These are phyloP conservation scores for Tetracladium maxilliforme DNA, from an alignment of 2,329 filamentous ascomycete species.

Conservation along the genomic window DNA sequence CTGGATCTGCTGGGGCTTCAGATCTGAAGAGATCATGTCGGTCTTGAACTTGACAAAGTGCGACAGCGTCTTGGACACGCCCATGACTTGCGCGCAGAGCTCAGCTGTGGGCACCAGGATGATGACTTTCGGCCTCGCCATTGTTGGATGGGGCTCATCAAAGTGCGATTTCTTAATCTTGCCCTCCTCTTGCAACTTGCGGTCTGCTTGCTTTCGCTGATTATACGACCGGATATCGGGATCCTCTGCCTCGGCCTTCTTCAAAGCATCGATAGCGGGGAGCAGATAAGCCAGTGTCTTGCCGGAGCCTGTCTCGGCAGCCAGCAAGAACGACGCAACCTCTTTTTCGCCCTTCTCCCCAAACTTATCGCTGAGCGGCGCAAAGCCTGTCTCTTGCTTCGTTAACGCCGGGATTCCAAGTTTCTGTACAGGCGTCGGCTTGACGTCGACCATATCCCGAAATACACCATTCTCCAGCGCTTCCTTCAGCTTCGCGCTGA, in stretches of 20 bases:
- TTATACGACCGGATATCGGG: constrained; percentile 40
- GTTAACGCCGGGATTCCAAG: constrained; percentile 76
- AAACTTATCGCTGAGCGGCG: no score
- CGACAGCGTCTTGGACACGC: constrained; percentile 66
- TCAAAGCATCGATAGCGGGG: constrained; percentile 73
- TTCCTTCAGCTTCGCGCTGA: constrained; percentile 57
- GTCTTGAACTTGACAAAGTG: constrained; percentile 81
- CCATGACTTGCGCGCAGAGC: constrained; percentile 75
- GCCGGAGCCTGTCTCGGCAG: constrained; percentile 91
- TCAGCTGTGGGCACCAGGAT: constrained; percentile 88
- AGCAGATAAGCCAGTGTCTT: constrained; percentile 91
- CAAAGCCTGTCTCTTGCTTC: constrained; percentile 34
- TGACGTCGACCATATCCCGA: constrained; percentile 56
- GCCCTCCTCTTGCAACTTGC: constrained; percentile 40
- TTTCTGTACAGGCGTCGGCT: constrained; percentile 78
- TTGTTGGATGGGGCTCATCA: constrained; percentile 56
- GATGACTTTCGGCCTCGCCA: constrained; percentile 67
- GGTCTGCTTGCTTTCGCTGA: constrained; percentile 27
- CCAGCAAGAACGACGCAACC: constrained; percentile 45
- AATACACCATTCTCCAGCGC: constrained; percentile 63
- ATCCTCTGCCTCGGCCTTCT: constrained; percentile 54
- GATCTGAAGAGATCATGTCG: constrained; percentile 64
- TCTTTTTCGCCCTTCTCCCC: constrained; percentile 15
- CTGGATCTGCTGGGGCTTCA: constrained; percentile 67
- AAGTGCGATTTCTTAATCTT: constrained; percentile 40